A percentile compares a stretch with the other conserved stretches of the same genome.
phyloP scores from a whole-genome alignment of 1,284 basidiomycete species.

The Trichosporon coremiiforme region DNA sequence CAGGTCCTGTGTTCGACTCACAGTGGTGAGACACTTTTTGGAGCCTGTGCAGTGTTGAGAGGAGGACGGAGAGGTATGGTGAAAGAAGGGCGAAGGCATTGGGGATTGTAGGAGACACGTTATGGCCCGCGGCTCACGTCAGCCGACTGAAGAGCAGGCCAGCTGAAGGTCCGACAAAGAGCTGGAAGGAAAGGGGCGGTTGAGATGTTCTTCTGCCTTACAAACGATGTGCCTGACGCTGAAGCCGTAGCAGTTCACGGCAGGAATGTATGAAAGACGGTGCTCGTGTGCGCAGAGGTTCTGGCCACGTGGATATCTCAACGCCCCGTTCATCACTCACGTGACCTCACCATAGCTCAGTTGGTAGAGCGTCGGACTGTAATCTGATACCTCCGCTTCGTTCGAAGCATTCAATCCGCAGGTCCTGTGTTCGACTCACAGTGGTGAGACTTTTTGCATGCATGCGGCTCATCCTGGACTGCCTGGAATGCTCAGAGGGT shows the following conservation, averaged over 20 bases:
- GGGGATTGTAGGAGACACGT: background rate
- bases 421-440: conserved; percentile 14
- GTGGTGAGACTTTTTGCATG: conserved; percentile 13
- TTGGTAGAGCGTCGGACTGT: conserved; percentile 14
- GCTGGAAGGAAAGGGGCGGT: no score
- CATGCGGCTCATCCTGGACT: background rate
- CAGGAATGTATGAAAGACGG: no score
- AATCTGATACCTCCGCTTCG: background rate
- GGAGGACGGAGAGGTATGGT: background rate
- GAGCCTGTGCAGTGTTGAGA: background rate
- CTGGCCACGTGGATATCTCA: conserved; percentile 1
- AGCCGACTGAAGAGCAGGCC: no score
- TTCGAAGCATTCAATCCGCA: conserved; percentile 5
- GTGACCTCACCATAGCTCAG: conserved; percentile 14
- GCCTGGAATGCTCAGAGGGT: background rate
- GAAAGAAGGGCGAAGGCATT: background rate
- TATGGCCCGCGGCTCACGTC: no score
- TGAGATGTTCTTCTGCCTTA: no score
- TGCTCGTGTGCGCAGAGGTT: background rate
- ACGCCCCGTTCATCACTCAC: background rate
- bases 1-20: conserved; percentile 10
- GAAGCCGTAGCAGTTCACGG: no score
- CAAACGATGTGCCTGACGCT: no score
- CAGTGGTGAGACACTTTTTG: conserved; percentile 16
- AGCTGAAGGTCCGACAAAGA: no score